Conservation (phyloP, 306 rosid species). For the Pyrus betulifolia region DNA sequence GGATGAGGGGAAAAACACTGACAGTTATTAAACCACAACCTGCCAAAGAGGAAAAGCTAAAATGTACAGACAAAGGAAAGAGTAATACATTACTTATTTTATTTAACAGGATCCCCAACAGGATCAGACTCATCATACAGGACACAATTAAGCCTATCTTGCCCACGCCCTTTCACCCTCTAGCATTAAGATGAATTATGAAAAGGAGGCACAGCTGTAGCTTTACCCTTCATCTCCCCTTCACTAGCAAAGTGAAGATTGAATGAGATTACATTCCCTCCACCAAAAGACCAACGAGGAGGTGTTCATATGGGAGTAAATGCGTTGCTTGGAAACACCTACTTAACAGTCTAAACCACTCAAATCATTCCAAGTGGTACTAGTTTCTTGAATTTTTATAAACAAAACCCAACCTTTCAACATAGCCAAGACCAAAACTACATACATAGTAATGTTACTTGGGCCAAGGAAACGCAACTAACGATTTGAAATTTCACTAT, state of each 20-base stretch:
- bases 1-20: not conserved
- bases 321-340: not conserved
- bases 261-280: not conserved
- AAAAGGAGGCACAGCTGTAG: not conserved
- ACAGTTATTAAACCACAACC: not conserved
- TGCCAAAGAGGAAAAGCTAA: not conserved
- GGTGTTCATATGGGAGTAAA: not conserved
- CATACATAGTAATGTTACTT: not conserved
- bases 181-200: not conserved
- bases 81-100: not conserved
- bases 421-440: not conserved
- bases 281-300: not conserved
- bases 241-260: not conserved
- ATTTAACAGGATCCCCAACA: not conserved
- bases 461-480: not conserved
- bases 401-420: not conserved
- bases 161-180: not conserved
- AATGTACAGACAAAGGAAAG: not conserved
- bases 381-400: not conserved
- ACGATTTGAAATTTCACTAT: not conserved
- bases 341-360: not conserved
- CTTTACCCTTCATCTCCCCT: not conserved
- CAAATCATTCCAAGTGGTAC: not conserved
- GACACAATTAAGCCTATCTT: not conserved
- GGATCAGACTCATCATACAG: not conserved